These are phyloP conservation scores for Lagerstroemia speciosa DNA, from an alignment of 345 rosid genomes.

Conservation along the genomic window DNA sequence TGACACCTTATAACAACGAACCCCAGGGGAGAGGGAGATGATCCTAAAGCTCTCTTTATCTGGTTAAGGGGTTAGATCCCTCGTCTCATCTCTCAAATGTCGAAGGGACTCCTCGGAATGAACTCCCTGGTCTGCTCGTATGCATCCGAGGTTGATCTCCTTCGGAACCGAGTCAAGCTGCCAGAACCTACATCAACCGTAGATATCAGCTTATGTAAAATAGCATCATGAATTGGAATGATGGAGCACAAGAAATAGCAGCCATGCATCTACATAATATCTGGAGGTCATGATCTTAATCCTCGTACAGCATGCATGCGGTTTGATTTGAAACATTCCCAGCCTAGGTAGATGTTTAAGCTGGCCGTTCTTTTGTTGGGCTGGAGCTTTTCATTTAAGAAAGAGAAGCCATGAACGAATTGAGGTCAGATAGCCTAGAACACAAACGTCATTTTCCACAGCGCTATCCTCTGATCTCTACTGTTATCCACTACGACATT, in stretches of 20 bases:
- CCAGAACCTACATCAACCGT: not conserved
- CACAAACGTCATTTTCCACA: conserved; percentile 9
- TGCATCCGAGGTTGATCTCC: conserved; percentile 69
- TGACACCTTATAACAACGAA: not conserved
- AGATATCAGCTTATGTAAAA: too few species aligned
- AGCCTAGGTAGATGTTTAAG: not conserved
- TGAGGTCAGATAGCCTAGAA: conserved; percentile 4
- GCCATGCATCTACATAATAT: too few species aligned
- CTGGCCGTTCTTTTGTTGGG: not conserved
- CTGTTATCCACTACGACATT: conserved; percentile 6
- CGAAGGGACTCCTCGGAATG: conserved; percentile 59
- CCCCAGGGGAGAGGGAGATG: not conserved
- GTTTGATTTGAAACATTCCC: too few species aligned
- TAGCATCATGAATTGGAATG: too few species aligned
- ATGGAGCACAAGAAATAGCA: too few species aligned
- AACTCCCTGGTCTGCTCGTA: conserved; percentile 53
- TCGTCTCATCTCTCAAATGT: conserved; percentile 39
- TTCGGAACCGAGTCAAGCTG: conserved; percentile 32
- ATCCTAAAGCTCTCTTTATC: not conserved
- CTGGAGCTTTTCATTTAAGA: not conserved
- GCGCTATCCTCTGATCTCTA: not conserved
- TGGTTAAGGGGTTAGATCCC: not conserved
- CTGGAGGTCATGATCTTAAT: too few species aligned
- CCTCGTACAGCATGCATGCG: too few species aligned
- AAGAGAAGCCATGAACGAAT: not conserved